phyloP scores from a whole-genome alignment of 805 yeast species.

The Millerago galiae region DNA sequence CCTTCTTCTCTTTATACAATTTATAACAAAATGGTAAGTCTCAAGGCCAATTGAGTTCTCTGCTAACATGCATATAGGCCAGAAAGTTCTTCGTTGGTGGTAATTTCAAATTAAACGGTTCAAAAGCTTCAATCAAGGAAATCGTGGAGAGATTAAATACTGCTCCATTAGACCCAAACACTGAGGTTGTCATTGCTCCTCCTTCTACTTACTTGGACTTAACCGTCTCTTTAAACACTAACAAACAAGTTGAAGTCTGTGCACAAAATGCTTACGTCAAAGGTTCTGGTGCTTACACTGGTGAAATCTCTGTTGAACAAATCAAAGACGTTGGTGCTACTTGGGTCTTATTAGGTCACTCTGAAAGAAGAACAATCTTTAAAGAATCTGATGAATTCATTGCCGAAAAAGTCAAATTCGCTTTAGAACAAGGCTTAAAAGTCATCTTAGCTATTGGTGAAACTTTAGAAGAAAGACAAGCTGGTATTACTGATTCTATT shows the following conservation, averaged over 20 bases:
- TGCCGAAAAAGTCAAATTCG: slow-evolving; percentile 92
- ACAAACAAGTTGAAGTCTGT: slow-evolving; percentile 69
- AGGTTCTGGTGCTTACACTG: slow-evolving; percentile 95
- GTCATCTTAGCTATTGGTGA: slow-evolving; percentile 98
- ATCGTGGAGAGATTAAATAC: slow-evolving; percentile 80
- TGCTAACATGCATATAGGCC: slow-evolving; percentile 37
- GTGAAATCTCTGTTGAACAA: slow-evolving; percentile 87
- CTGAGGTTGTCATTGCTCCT: slow-evolving; percentile 93
- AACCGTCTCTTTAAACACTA: slow-evolving; percentile 63
- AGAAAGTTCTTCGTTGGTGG: slow-evolving; percentile 98
- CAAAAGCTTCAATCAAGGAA: slow-evolving; percentile 74
- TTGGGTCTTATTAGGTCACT: slow-evolving; percentile 97
- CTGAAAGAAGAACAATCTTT: slow-evolving; percentile 95
- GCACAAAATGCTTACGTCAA: slow-evolving; percentile 89
- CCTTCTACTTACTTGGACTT: slow-evolving; percentile 88
- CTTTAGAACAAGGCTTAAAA: slow-evolving; percentile 80
- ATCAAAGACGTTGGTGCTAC: slow-evolving; percentile 86
- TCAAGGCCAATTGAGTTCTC: neutral
- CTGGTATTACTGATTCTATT: slow-evolving; percentile 79
- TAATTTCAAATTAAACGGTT: slow-evolving; percentile 98
- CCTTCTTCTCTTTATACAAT: too few species aligned
- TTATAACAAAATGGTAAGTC: slow-evolving; percentile 2
- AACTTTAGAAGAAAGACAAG: slow-evolving; percentile 90
- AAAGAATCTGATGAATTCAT: slow-evolving; percentile 85
- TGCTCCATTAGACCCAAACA: slow-evolving; percentile 67